Conservation (phyloP, 306 rosid genomes). For the Alnus rubra region DNA sequence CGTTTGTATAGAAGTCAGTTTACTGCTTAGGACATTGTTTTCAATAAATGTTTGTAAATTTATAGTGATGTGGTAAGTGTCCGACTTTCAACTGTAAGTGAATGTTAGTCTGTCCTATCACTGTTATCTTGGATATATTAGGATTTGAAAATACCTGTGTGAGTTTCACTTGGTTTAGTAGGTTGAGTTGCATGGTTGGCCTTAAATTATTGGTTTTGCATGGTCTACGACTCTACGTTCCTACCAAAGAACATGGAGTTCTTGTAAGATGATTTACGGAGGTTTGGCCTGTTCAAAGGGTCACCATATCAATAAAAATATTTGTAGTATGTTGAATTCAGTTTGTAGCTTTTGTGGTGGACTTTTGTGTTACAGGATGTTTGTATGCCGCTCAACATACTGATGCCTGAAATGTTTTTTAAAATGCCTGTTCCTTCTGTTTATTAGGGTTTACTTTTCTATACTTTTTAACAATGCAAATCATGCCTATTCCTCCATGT, state of each 20-base stretch:
- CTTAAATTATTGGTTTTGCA: conserved; percentile 10
- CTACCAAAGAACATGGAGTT: background rate
- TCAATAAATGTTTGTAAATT: conserved; percentile 44
- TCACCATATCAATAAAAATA: background rate
- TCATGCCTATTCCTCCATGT: too few relatives aligned
- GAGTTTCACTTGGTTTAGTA: conserved; percentile 1
- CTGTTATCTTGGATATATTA: conserved; percentile 18
- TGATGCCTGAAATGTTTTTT: background rate
- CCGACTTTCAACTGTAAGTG: conserved; percentile 23
- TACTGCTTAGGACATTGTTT: conserved; percentile 39
- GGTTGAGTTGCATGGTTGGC: background rate
- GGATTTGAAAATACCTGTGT: conserved; percentile 19
- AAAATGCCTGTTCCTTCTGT: too few relatives aligned
- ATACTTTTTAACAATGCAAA: too few relatives aligned
- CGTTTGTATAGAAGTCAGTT: conserved; percentile 42
- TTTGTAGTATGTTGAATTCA: background rate
- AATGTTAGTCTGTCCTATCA: conserved; percentile 31
- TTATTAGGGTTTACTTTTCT: too few relatives aligned
- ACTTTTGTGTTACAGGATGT: background rate
- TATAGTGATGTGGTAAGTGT: conserved; percentile 26
- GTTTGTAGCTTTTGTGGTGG: background rate
- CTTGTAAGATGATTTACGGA: background rate
- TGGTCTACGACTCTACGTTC: background rate
- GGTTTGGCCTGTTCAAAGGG: background rate
- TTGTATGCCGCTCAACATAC: background rate